A percentile compares a stretch with the other conserved stretches of the same genome.
phyloP scores from a whole-genome alignment of 768 basidiomycete genomes.

The Termitomyces sp. region DNA sequence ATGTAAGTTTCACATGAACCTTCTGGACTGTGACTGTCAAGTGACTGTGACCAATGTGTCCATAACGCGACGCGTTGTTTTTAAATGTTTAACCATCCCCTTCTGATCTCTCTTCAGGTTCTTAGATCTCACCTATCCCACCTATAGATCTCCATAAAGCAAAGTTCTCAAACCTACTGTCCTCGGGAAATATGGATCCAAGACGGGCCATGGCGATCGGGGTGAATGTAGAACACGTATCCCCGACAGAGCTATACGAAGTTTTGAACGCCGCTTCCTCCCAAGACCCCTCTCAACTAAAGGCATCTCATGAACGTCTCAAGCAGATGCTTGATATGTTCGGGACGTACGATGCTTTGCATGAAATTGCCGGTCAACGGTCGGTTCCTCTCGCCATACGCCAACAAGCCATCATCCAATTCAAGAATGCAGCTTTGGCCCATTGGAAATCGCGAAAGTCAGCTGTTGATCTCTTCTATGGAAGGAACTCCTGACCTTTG shows the following conservation, averaged over 20 bases:
- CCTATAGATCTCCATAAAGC: neutral
- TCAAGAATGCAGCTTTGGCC: slow-evolving; percentile 72
- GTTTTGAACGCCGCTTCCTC: slow-evolving; percentile 67
- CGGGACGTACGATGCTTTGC: slow-evolving; percentile 67
- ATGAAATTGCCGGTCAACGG: slow-evolving; percentile 64
- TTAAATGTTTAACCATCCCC: slow-evolving; percentile 18
- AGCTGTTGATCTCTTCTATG: slow-evolving; percentile 13
- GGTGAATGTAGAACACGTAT: slow-evolving; percentile 38
- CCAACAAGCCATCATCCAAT: slow-evolving; percentile 81
- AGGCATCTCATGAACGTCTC: slow-evolving; percentile 50
- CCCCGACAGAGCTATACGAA: slow-evolving; percentile 60
- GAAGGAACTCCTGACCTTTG: neutral
- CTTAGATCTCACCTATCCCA: neutral
- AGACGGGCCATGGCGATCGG: slow-evolving; percentile 24
- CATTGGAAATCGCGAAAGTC: slow-evolving; percentile 83
- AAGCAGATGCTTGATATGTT: slow-evolving; percentile 63
- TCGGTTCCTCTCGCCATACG: slow-evolving; percentile 62
- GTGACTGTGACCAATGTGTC: slow-evolving; percentile 13
- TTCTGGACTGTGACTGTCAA: neutral
- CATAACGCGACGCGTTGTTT: slow-evolving; percentile 45
- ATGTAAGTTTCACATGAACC: neutral
- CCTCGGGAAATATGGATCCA: slow-evolving; percentile 21
- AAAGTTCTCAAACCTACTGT: too few species aligned
- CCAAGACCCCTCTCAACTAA: slow-evolving; percentile 57
- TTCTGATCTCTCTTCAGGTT: too few species aligned